Percentiles rank a stretch among this genome's conserved stretches.
These are phyloP conservation scores for Hemerocallis citrina DNA, from an alignment of 106 monocot genomes.

Conservation along the genomic window DNA sequence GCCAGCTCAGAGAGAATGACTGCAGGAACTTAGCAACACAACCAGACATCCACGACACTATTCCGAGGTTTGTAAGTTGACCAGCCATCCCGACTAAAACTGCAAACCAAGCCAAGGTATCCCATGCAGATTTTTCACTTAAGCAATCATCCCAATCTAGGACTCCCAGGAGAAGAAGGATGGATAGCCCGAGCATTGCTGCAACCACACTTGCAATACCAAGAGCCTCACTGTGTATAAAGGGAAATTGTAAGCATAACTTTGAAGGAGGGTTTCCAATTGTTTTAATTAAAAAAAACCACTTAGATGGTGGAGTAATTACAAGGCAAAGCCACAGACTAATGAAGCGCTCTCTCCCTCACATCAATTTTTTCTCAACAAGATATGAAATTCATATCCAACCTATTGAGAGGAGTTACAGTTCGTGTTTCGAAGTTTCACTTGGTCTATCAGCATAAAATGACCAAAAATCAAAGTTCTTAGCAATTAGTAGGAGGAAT, in stretches of 20 bases:
- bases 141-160: constrained; percentile 96
- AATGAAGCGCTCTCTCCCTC: neutral
- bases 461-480: neutral
- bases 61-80: constrained; percentile 80
- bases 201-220: constrained; percentile 91
- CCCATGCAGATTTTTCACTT: constrained; percentile 94
- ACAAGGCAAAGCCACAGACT: neutral
- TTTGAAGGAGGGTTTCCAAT: no score
- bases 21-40: constrained; percentile 75
- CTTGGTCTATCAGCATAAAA: neutral
- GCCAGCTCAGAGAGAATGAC: constrained; percentile 89
- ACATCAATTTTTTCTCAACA: no score
- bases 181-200: constrained; percentile 90
- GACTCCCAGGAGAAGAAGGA: constrained; percentile 83
- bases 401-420: neutral
- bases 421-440: neutral
- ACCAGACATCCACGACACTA: constrained; percentile 84
- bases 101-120: constrained; percentile 95
- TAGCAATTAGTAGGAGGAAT: neutral
- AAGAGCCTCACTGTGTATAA: constrained; percentile 39
- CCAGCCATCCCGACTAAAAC: constrained; percentile 95
- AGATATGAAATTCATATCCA: neutral
- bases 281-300: no score
- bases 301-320: neutral
- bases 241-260: neutral